A percentile compares a stretch with the other conserved stretches of the same genome.
These are phyloP conservation scores for Cladosporium halotolerans DNA, from an alignment of 2,329 filamentous ascomycete species.

Conservation along the genomic window DNA sequence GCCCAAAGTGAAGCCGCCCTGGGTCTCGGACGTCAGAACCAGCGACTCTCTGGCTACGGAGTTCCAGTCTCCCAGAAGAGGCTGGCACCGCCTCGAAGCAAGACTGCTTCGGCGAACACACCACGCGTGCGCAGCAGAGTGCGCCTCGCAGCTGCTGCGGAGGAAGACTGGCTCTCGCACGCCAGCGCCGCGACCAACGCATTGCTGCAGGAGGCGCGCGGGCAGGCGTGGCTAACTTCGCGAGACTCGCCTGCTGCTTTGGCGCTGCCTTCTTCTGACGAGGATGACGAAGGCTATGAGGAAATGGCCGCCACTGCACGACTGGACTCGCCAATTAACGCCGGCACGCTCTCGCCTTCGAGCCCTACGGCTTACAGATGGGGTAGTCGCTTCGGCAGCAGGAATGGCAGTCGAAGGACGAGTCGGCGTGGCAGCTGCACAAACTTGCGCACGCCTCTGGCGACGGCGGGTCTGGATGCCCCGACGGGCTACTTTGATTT, in stretches of 20 bases:
- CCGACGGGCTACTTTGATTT: conserved; percentile 25
- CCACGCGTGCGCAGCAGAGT: conserved; percentile 8
- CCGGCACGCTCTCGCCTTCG: neutral
- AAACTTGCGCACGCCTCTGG: conserved; percentile 32
- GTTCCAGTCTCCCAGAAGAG: conserved; percentile 15
- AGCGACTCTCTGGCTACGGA: conserved; percentile 16
- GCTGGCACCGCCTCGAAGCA: conserved; percentile 22
- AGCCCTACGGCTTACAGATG: conserved; percentile 14
- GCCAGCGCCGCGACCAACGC: conserved; percentile 52
- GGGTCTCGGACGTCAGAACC: conserved; percentile 11
- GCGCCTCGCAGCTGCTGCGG: conserved; percentile 15
- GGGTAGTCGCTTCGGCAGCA: conserved; percentile 31
- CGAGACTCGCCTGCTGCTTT: conserved; percentile 52
- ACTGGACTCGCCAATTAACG: neutral
- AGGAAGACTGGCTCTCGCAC: conserved; percentile 55
- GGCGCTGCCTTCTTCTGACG: conserved; percentile 26
- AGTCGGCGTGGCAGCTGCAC: conserved; percentile 34
- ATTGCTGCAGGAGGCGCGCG: conserved; percentile 53
- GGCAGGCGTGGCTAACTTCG: conserved; percentile 55
- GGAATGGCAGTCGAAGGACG: conserved; percentile 33
- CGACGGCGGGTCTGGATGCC: conserved; percentile 13
- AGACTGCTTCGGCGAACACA: conserved; percentile 16
- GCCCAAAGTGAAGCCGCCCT: conserved; percentile 42
- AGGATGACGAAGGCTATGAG: conserved; percentile 30
- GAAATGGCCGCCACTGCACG: conserved; percentile 27